phyloP scores from a whole-genome alignment of 495 filamentous ascomycete genomes.

The Acidiella bohemica region DNA sequence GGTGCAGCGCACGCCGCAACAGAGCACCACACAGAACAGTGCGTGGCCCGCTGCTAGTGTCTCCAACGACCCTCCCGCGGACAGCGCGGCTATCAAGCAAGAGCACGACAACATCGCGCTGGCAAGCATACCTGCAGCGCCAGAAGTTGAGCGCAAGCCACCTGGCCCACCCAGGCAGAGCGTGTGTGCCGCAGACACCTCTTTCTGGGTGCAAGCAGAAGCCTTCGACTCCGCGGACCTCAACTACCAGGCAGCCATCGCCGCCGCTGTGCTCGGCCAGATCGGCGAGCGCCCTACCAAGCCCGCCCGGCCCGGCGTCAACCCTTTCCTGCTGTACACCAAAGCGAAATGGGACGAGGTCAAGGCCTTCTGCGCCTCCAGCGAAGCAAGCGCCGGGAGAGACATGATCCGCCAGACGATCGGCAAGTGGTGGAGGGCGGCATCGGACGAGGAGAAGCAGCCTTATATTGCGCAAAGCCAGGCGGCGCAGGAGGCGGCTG shows the following conservation, averaged over 20 bases:
- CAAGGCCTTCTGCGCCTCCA: slow-evolving; percentile 47
- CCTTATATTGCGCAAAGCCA: slow-evolving; percentile 64
- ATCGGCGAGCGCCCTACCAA: slow-evolving; percentile 60
- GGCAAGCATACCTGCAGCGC: not conserved
- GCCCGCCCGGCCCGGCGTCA: slow-evolving; percentile 55
- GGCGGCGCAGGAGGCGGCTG: slow-evolving; percentile 49
- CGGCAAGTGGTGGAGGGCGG: slow-evolving; percentile 79
- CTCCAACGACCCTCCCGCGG: not conserved
- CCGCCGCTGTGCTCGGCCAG: slow-evolving; percentile 49
- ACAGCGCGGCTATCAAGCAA: slow-evolving; percentile 12
- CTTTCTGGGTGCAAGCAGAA: slow-evolving; percentile 13
- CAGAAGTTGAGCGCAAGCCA: not conserved
- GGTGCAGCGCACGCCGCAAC: not conserved
- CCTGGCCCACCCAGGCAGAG: slow-evolving; percentile 31
- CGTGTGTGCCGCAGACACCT: slow-evolving; percentile 8
- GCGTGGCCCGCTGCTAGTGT: not conserved
- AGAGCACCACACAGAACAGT: not conserved
- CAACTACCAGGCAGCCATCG: slow-evolving; percentile 58
- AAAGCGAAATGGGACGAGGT: slow-evolving; percentile 68
- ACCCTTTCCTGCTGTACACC: slow-evolving; percentile 53
- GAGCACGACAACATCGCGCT: slow-evolving; percentile 2
- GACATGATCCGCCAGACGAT: slow-evolving; percentile 71
- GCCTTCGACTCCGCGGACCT: slow-evolving; percentile 28
- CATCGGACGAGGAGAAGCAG: slow-evolving; percentile 47
- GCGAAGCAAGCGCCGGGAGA: slow-evolving; percentile 49